These are phyloP conservation scores for Arthrobotrys entomopaga DNA, from an alignment of 2,329 filamentous ascomycete genomes.

Conservation along the genomic window DNA sequence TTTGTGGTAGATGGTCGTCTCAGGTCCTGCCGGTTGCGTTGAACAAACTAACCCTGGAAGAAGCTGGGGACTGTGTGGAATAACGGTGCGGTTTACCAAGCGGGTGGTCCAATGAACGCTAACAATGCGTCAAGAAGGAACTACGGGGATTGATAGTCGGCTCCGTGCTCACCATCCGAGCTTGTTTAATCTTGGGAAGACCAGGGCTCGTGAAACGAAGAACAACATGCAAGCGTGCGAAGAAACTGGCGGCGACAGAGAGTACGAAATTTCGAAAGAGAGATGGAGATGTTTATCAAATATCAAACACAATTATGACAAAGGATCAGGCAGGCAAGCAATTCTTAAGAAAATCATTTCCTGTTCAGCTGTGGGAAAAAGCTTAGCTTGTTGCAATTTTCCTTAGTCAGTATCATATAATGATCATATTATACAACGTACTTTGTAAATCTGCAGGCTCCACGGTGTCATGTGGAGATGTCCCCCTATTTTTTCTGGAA, in stretches of 20 bases:
- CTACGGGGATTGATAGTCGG: constrained; percentile 33
- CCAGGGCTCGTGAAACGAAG: constrained; percentile 17
- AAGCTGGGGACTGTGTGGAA: constrained; percentile 36
- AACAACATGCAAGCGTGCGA: constrained; percentile 6
- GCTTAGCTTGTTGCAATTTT: constrained; percentile 28
- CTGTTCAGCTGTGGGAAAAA: constrained; percentile 22
- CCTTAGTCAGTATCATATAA: not conserved
- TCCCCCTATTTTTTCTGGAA: constrained; percentile 48
- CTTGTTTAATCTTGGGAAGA: constrained; percentile 17
- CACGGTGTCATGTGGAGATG: not conserved
- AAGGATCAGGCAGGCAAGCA: constrained; percentile 18
- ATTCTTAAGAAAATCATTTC: constrained; percentile 49
- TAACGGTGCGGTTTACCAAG: constrained; percentile 42
- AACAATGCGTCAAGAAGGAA: constrained; percentile 27
- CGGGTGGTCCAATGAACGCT: constrained; percentile 16
- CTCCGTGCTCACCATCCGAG: constrained; percentile 32
- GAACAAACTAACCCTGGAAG: not conserved
- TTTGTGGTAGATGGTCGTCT: not conserved
- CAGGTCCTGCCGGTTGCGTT: constrained; percentile 2
- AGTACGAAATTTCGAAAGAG: no score
- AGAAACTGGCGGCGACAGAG: no score
- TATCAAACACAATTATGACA: constrained; percentile 24
- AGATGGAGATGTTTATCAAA: not conserved
- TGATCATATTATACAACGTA: not conserved
- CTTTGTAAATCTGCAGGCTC: not conserved